Base-by-base conservation (phyloP, 2,329 filamentous ascomycete genomes). In the Calonectria multiphialidica region DNA sequence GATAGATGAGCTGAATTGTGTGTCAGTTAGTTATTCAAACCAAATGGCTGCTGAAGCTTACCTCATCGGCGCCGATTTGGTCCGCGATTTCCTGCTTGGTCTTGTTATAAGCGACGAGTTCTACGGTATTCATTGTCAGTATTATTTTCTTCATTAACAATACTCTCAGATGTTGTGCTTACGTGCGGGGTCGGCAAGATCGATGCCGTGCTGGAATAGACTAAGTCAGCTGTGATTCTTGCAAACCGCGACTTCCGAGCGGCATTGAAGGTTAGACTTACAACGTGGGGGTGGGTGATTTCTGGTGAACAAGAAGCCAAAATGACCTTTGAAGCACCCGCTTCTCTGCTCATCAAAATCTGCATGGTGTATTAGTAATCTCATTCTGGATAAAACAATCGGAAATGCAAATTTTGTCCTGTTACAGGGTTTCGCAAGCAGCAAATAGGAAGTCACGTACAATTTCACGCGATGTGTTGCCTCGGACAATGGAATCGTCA, bases 401-500 rank as follows among this genome's bases (percentile, higher is more conserved):
- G 35, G 23, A 2, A 2, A 23, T 49, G n/a, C 0, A 72, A 10
- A 7, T 25, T 21, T 28, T 37, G 21, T 23, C 68, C 33, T 66
- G 28, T 28, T 13, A 50, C 42, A 1, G 7, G 6, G 1, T 10
- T 37, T 18, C 2, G 18, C 9, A 35, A 21, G 10, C 9, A 12
- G 42, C 28, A 28, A 40, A 45, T 25, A 23, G 16, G 37, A 15
- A n/a, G 16, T 37, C 40, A 44, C 93, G 88, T 42, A 95, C 93
- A 76, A 93, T 93, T 80, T 94, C 90, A 13, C 93, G 88, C 33
- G 91, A 90, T 75, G 91, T 91, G 28, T 71, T 76, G 45, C 95
- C 96, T 42, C 96, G 91, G 5, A 98, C 96, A 71, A 98, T 95
- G 78, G 92, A 95, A 84, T 98, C 96, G 78, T 98, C 96, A 2